Evolutionary conservation across 176 grass and related monocot genomes (phyloP).

Genomic region (Triticum monococcum): DNA sequence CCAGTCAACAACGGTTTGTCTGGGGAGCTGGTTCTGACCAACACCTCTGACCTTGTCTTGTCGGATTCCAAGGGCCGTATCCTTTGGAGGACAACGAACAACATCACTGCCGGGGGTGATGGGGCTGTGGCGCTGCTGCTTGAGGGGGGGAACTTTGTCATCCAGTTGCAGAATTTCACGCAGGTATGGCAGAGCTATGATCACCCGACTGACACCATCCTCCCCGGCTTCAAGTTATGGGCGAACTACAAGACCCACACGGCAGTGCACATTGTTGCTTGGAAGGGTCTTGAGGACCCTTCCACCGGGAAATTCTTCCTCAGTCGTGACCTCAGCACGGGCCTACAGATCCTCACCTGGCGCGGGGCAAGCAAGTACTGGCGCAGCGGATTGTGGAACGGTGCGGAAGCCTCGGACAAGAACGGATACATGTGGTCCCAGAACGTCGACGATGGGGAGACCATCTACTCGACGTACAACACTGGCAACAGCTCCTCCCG

Average conservation of each 20-base stretch:
- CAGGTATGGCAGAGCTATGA: neutral
- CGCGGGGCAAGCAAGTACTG: neutral
- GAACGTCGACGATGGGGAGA: neutral
- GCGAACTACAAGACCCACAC: neutral
- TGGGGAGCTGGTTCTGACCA: conserved; percentile 12
- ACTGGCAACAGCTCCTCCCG: neutral
- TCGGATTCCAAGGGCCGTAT: neutral
- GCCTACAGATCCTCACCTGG: conserved; percentile 21
- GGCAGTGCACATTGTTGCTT: neutral
- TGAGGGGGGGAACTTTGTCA: conserved; percentile 26
- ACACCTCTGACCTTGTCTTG: conserved; percentile 30
- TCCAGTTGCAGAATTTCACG: neutral
- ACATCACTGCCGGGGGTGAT: neutral
- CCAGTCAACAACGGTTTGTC: conserved; percentile 1
- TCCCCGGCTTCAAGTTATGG: neutral
- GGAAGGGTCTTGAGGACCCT: neutral
- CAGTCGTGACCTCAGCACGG: neutral
- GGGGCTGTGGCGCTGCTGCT: neutral
- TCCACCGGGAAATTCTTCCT: neutral
- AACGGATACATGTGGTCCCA: neutral
- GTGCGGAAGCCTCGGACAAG: neutral
- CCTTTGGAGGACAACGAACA: conserved; percentile 30
- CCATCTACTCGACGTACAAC: neutral
- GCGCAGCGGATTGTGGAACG: conserved; percentile 42
- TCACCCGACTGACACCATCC: neutral